phyloP scores from a whole-genome alignment of 495 filamentous ascomycete genomes.

The Podospora tetraspora region DNA sequence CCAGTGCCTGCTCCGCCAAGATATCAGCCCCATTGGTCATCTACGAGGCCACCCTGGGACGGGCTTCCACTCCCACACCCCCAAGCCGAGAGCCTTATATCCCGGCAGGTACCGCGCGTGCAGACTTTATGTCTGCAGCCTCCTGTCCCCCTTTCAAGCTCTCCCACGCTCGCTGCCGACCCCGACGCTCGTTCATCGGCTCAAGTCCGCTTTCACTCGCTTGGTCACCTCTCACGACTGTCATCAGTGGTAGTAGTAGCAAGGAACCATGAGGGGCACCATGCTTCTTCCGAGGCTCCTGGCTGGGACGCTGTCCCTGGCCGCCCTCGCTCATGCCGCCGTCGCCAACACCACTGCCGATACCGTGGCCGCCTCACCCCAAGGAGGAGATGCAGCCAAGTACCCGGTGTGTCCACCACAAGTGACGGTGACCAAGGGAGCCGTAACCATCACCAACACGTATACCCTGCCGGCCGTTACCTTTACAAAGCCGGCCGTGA shows the following conservation, averaged over 20 bases:
- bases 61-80: conserved; percentile 2
- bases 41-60: conserved; percentile 3
- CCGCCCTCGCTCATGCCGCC: conserved; percentile 16
- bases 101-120: conserved; percentile 19
- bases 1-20: conserved; percentile 21
- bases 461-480: neutral
- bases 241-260: conserved; percentile 11
- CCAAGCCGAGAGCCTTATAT: conserved; percentile 26
- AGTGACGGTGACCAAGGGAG: neutral
- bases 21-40: conserved; percentile 23
- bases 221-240: conserved; percentile 10
- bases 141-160: conserved; percentile 15
- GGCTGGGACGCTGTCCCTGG: conserved; percentile 26
- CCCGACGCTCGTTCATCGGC: conserved; percentile 21
- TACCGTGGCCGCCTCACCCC: neutral
- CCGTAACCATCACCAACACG: neutral
- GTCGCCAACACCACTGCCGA: conserved; percentile 15
- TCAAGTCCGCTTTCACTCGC: conserved; percentile 15
- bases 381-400: neutral
- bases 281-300: conserved; percentile 29
- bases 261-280: conserved; percentile 6
- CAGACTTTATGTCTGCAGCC: conserved; percentile 2
- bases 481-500: neutral
- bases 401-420: neutral
- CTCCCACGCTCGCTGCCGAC: conserved; percentile 23